phyloP scores from a whole-genome alignment of 1,284 basidiomycete species.

The Apiotrichum porosum region DNA sequence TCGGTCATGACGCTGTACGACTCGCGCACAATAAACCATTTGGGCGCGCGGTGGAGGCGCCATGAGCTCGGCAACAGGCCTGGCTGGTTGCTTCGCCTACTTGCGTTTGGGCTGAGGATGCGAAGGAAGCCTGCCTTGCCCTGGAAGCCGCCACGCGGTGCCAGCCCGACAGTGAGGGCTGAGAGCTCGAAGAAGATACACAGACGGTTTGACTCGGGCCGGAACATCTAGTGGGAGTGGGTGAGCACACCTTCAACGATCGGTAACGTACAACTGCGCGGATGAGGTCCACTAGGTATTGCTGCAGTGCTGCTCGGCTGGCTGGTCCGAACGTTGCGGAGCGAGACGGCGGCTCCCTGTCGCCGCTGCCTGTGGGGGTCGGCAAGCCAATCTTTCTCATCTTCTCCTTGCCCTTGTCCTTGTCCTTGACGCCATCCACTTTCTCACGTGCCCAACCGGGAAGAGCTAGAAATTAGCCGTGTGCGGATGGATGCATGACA shows the following conservation, averaged over 20 bases:
- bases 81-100: conserved; percentile 51
- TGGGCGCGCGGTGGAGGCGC: conserved; percentile 64
- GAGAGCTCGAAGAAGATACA: conserved; percentile 94
- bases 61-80: conserved; percentile 52
- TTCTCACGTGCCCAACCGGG: conserved; percentile 57
- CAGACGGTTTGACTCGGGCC: conserved; percentile 85
- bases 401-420: not conserved
- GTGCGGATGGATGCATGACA: not conserved
- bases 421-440: conserved; percentile 55
- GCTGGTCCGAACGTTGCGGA: conserved; percentile 62
- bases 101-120: conserved; percentile 50
- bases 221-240: conserved; percentile 91
- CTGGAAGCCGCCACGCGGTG: conserved; percentile 70
- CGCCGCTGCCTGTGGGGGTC: too few relatives aligned
- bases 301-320: conserved; percentile 76
- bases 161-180: conserved; percentile 76
- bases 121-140: conserved; percentile 83
- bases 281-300: conserved; percentile 83
- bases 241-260: too few relatives aligned
- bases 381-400: too few relatives aligned
- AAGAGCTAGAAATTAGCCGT: conserved; percentile 54
- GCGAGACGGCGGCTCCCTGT: conserved; percentile 21
- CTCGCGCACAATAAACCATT: conserved; percentile 93
- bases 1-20: conserved; percentile 84
- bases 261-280: conserved; percentile 68